Conservation (phyloP, 345 rosid species). For the Populus deltoides region DNA sequence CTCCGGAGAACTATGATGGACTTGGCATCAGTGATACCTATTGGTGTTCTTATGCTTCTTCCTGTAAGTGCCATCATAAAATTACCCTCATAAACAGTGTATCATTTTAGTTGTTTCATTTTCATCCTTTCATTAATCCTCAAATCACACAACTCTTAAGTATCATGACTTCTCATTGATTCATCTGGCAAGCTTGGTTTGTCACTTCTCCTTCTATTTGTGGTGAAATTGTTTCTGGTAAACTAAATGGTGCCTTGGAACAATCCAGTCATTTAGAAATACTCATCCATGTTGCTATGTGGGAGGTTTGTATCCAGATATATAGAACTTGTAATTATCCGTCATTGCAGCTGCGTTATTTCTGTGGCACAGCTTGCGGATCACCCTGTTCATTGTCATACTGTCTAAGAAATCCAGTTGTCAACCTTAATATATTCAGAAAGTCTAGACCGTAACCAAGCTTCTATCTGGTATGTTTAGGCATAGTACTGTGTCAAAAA, state of each 20-base stretch:
- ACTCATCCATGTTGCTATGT: neutral
- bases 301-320: neutral
- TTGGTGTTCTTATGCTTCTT: conserved; percentile 92
- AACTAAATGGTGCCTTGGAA: neutral
- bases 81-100: no score
- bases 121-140: neutral
- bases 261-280: neutral
- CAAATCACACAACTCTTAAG: neutral
- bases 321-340: neutral
- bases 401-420: neutral
- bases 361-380: neutral
- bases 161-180: neutral
- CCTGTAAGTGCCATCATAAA: conserved; percentile 58
- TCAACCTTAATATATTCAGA: neutral
- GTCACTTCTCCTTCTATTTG: neutral
- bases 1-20: conserved; percentile 81
- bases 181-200: neutral
- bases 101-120: neutral
- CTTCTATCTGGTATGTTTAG: neutral
- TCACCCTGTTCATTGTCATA: neutral
- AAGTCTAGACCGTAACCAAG: neutral
- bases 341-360: neutral
- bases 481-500: neutral
- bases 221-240: neutral
- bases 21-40: conserved; percentile 89